Evolutionary conservation across 1,284 basidiomycete species (phyloP).

Genomic region (Taiwanofungus camphoratus): DNA sequence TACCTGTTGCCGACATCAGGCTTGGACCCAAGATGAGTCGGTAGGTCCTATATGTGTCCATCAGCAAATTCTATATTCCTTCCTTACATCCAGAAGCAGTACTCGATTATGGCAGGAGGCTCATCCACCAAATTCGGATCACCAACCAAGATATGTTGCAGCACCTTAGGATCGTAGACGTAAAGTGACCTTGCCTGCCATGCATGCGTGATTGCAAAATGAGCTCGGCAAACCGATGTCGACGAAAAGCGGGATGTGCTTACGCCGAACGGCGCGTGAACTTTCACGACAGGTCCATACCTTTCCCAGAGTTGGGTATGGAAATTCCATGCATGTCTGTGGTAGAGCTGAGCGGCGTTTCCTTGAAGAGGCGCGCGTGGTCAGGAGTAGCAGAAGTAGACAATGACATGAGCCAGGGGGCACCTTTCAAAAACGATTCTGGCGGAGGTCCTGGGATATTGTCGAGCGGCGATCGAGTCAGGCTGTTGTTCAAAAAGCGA

Average conservation of each 20-base stretch:
- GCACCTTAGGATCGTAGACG: background rate
- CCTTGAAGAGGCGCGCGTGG: background rate
- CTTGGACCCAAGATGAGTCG: constrained; percentile 12
- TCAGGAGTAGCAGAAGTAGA: background rate
- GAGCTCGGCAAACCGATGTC: background rate
- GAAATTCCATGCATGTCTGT: background rate
- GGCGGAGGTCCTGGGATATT: background rate
- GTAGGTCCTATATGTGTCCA: constrained; percentile 1
- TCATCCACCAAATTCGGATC: background rate
- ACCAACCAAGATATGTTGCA: background rate
- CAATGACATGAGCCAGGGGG: too few species aligned
- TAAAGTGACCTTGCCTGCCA: background rate
- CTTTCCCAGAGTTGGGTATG: background rate
- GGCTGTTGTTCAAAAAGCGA: too few species aligned
- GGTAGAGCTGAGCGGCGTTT: background rate
- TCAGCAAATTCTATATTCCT: background rate
- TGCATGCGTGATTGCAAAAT: background rate
- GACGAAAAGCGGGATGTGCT: background rate
- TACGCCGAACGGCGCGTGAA: background rate
- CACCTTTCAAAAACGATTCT: background rate
- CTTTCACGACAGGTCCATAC: background rate
- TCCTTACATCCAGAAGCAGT: background rate
- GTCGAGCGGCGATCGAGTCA: background rate
- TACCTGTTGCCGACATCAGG: constrained; percentile 13
- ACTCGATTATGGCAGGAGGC: background rate